A percentile compares a stretch with the other conserved stretches of the same genome.
phyloP scores from a whole-genome alignment of 257 asterid species.

The Capsicum chinense region DNA sequence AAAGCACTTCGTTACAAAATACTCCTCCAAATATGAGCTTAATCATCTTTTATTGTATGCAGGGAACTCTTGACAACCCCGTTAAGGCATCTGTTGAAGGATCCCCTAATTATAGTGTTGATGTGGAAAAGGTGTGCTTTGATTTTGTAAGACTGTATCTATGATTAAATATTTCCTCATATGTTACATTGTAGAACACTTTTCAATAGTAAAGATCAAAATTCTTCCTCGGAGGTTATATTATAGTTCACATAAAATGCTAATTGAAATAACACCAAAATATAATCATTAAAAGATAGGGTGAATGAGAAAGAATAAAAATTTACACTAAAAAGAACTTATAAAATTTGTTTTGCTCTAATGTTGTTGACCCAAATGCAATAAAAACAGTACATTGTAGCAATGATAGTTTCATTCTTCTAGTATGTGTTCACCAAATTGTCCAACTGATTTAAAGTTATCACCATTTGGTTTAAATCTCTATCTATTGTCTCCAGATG shows the following conservation, averaged over 20 bases:
- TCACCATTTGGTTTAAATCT: background rate
- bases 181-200: background rate
- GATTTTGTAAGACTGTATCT: background rate
- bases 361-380: background rate
- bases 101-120: constrained; percentile 11
- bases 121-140: constrained; percentile 22
- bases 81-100: constrained; percentile 20
- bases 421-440: background rate
- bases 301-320: background rate
- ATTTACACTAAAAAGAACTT: background rate
- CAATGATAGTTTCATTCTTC: background rate
- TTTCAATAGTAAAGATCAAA: background rate
- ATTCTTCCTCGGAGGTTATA: constrained; percentile 21
- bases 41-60: constrained; percentile 22
- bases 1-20: background rate
- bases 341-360: background rate
- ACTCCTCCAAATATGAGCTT: background rate
- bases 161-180: background rate
- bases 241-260: background rate
- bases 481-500: background rate
- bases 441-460: background rate
- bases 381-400: background rate
- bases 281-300: background rate
- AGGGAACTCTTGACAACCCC: constrained; percentile 32
- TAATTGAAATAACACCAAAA: background rate